A percentile compares a stretch with the other conserved stretches of the same genome.
These are phyloP conservation scores for Clonostachys chloroleuca DNA, from an alignment of 2,329 filamentous ascomycete genomes.

Conservation along the genomic window DNA sequence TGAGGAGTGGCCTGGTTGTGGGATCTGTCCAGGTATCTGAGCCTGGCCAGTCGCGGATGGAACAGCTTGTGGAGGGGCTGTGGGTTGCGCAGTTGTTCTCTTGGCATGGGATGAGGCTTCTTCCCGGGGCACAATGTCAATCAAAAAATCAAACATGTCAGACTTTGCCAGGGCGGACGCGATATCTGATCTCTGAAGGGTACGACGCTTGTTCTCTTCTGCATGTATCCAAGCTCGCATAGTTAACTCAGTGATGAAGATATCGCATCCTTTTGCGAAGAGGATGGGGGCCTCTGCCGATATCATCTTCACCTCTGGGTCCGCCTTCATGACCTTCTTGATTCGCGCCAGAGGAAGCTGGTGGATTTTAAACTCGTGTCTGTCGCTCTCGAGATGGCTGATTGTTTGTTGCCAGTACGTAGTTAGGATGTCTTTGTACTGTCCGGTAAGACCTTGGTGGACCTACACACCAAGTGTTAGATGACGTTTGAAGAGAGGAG, in stretches of 20 bases:
- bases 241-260: slow-evolving; percentile 97
- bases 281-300: slow-evolving; percentile 96
- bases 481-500: background rate
- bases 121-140: slow-evolving; percentile 96
- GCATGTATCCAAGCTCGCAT: slow-evolving; percentile 99
- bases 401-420: slow-evolving; percentile 99
- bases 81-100: slow-evolving; percentile 54
- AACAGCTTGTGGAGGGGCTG: slow-evolving; percentile 32
- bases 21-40: slow-evolving; percentile 48
- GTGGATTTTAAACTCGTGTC: slow-evolving; percentile 97
- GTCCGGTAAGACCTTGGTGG: slow-evolving; percentile 88
- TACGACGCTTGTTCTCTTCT: slow-evolving; percentile 96
- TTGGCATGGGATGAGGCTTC: slow-evolving; percentile 86
- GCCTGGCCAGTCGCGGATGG: slow-evolving; percentile 43
- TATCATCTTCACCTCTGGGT: slow-evolving; percentile 99
- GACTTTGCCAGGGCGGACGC: slow-evolving; percentile 93
- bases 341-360: slow-evolving; percentile 96
- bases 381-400: slow-evolving; percentile 88
- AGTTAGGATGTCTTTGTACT: slow-evolving; percentile 94
- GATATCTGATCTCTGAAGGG: slow-evolving; percentile 92
- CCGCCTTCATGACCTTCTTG: slow-evolving; percentile 99
- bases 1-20: slow-evolving; percentile 43
- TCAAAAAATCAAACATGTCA: slow-evolving; percentile 99
- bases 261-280: slow-evolving; percentile 97
- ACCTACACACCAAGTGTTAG: slow-evolving; percentile 52